A percentile compares a stretch with the other conserved stretches of the same genome.
These are phyloP conservation scores for Hypoxylon cercidicola DNA, from an alignment of 495 filamentous ascomycete genomes.

Conservation along the genomic window DNA sequence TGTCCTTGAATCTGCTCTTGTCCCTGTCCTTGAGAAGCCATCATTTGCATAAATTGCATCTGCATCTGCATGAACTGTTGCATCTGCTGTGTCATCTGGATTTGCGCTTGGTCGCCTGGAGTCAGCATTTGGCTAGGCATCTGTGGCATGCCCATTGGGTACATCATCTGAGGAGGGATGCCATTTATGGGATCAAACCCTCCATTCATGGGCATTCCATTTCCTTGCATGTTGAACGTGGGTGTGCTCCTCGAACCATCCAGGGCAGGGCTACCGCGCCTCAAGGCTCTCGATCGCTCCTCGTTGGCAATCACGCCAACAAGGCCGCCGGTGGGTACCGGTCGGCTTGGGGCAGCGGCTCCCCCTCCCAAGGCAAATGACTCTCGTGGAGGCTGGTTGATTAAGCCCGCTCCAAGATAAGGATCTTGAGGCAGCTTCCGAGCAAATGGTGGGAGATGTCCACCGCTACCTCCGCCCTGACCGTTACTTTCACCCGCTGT, in stretches of 20 bases:
- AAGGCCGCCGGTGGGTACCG: slow-evolving; percentile 72
- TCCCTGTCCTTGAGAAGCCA: slow-evolving; percentile 54
- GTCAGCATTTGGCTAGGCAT: slow-evolving; percentile 57
- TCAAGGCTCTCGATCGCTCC: slow-evolving; percentile 78
- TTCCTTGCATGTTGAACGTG: slow-evolving; percentile 24
- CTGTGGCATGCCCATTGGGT: slow-evolving; percentile 54
- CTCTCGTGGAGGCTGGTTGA: slow-evolving; percentile 79
- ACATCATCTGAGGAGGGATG: slow-evolving; percentile 62
- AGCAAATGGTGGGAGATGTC: slow-evolving; percentile 82
- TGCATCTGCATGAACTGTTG: slow-evolving; percentile 91
- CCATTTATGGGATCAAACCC: slow-evolving; percentile 56
- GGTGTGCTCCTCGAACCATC: slow-evolving; percentile 44
- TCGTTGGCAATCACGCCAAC: slow-evolving; percentile 92
- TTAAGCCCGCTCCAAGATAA: slow-evolving; percentile 83
- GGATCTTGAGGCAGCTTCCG: slow-evolving; percentile 88
- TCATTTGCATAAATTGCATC: slow-evolving; percentile 91
- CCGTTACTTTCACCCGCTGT: slow-evolving; percentile 35
- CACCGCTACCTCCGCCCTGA: slow-evolving; percentile 34
- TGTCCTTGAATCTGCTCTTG: slow-evolving; percentile 39
- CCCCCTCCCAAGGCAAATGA: slow-evolving; percentile 76
- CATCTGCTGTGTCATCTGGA: slow-evolving; percentile 91
- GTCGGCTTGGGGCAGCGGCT: slow-evolving; percentile 59
- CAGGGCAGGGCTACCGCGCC: slow-evolving; percentile 80
- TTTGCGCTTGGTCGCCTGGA: slow-evolving; percentile 77
- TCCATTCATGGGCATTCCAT: slow-evolving; percentile 50